A percentile compares a stretch with the other conserved stretches of the same genome.
phyloP scores from a whole-genome alignment of 2,329 filamentous ascomycete genomes.

The Canariomyces notabilis region DNA sequence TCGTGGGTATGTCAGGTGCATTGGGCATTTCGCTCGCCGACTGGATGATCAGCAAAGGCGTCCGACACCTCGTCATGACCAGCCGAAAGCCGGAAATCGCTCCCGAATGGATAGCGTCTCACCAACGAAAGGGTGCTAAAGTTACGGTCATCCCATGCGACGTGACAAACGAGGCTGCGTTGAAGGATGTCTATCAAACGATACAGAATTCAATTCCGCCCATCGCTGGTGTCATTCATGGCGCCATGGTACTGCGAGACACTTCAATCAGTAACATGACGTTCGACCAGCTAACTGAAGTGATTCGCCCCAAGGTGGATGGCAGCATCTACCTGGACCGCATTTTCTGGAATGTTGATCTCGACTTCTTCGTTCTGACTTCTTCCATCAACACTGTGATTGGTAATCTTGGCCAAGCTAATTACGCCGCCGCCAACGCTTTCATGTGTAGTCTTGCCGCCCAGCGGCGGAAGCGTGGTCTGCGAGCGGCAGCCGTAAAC shows the following conservation, averaged over 20 bases:
- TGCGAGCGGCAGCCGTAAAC: conserved; percentile 11
- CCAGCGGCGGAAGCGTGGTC: conserved; percentile 17
- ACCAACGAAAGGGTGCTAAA: background rate
- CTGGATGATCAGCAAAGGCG: conserved; percentile 22
- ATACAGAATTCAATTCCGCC: conserved; percentile 17
- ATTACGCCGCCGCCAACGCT: conserved; percentile 37
- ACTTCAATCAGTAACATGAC: conserved; percentile 22
- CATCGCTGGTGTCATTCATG: conserved; percentile 21
- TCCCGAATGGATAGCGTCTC: background rate
- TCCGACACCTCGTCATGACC: conserved; percentile 15
- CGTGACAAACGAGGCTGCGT: conserved; percentile 14
- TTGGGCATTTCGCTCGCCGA: conserved; percentile 8
- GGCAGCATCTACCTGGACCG: conserved; percentile 27
- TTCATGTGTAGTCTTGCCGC: conserved; percentile 25
- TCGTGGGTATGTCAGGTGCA: conserved; percentile 17
- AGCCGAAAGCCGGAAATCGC: conserved; percentile 10
- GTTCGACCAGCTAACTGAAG: conserved; percentile 16
- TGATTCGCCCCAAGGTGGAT: conserved; percentile 23
- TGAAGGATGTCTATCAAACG: conserved; percentile 3
- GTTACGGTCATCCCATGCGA: conserved; percentile 7
- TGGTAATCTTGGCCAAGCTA: conserved; percentile 42
- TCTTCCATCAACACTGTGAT: conserved; percentile 39
- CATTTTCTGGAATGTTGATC: conserved; percentile 12
- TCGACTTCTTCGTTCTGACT: conserved; percentile 38
- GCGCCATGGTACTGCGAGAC: conserved; percentile 27